These are phyloP conservation scores for Talaromyces funiculosus DNA, from an alignment of 2,329 filamentous ascomycete genomes.

Conservation along the genomic window DNA sequence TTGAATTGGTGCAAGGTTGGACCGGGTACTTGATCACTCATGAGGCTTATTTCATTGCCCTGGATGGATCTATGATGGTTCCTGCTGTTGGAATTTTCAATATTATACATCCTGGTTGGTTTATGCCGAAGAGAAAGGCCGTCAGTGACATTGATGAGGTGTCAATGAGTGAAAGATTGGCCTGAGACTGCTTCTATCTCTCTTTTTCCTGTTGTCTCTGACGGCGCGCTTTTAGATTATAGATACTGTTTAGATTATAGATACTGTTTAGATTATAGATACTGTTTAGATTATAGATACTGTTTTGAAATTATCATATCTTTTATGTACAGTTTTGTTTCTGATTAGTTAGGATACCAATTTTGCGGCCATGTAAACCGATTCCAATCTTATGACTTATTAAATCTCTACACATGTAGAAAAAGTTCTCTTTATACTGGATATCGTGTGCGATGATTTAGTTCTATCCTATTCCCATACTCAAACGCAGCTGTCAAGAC, in stretches of 20 bases:
- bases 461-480: neutral
- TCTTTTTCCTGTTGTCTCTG: neutral
- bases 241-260: neutral
- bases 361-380: neutral
- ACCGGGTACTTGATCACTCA: conserved; percentile 47
- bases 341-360: neutral
- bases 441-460: too few species aligned
- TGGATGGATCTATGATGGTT: conserved; percentile 48
- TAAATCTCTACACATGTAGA: too few species aligned
- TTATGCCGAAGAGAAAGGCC: conserved; percentile 25
- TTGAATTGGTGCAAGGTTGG: conserved; percentile 49
- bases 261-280: too few species aligned
- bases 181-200: neutral
- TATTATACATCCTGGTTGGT: conserved; percentile 40
- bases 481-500: neutral
- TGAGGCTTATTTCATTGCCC: conserved; percentile 45
- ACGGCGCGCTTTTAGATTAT: neutral
- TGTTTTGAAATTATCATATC: neutral
- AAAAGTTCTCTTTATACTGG: too few species aligned
- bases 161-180: conserved; percentile 7
- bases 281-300: neutral
- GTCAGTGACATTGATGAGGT: conserved; percentile 9
- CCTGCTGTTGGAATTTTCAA: conserved; percentile 43
- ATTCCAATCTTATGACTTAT: neutral
- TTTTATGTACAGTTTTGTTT: neutral